Base-by-base conservation (phyloP, 108 stramenopile genomes). In the Nannochloropsis gaditana region DNA sequence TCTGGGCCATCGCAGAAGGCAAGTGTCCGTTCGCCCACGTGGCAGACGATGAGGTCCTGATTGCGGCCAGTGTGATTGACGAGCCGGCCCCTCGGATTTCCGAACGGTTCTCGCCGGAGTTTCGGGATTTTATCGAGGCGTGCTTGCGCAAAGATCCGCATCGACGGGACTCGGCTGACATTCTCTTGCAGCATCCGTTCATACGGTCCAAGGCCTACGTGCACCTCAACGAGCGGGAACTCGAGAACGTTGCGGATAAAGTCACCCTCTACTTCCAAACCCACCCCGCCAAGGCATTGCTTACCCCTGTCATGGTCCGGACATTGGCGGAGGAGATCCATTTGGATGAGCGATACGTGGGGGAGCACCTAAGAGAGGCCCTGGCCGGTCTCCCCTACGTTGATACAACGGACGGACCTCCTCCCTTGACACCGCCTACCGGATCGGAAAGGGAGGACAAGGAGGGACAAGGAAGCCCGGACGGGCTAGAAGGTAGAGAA, bases 1-100 rank as follows among this genome's bases (percentile, higher is more conserved):
- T 73, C n/a, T 73, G 59, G 59, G 59, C 59, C 59, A 73, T 73
- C 59, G n/a, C 59, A n/a, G 59, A 73, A n/a, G 59, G 59, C 59
- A 15, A 73, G n/a, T 2, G 59, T n/a, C 59, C 59, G n/a, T 73
- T 73, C n/a, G 15, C 59, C 15, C 59, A 73, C n/a, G 59, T 73
- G 19, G 19, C 59, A n/a, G 59, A 73, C 59, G 59, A 73, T 0
- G 59, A 73, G 59, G n/a, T 73, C n/a, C n/a, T 73, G 59, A 73
- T 73, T 73, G 59, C 59, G 15, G 59, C 59, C 15, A 73, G 19
- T 73, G 59, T 73, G 19, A 73, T 73, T 73, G 59, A 73, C 6
- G 59, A 73, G 19, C 59, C 59, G 15, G 59, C 59, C 59, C 59
- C 59, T 8, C 59, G 59, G 2, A n/a, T 73, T n/a, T 73, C 59